Conservation (phyloP, 1,284 basidiomycete genomes). For the Ganoderma meredithae region DNA sequence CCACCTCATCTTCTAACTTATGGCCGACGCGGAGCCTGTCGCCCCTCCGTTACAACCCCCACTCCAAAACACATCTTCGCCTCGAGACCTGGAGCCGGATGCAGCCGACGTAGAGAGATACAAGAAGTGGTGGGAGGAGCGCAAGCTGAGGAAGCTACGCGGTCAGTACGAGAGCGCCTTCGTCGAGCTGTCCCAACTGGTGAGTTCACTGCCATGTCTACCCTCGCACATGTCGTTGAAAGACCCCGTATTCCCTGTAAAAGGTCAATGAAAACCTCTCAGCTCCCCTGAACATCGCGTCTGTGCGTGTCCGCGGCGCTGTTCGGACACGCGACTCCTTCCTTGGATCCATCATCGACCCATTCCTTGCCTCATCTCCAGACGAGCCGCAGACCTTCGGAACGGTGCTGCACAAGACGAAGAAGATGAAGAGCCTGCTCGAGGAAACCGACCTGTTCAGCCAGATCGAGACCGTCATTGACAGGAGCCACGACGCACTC, state of each 20-base stretch:
- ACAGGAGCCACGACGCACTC: slow-evolving; percentile 63
- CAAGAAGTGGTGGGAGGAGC: slow-evolving; percentile 72
- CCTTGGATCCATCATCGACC: slow-evolving; percentile 79
- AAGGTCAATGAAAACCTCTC: slow-evolving; percentile 74
- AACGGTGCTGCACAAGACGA: slow-evolving; percentile 72
- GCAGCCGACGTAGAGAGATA: slow-evolving; percentile 58
- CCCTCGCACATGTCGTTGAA: slow-evolving; percentile 4
- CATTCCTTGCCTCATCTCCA: slow-evolving; percentile 52
- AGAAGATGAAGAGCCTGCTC: slow-evolving; percentile 70
- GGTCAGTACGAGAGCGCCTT: slow-evolving; percentile 84
- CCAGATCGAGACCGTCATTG: slow-evolving; percentile 76
- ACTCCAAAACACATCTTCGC: slow-evolving; percentile 58
- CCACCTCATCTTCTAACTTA: slow-evolving; percentile 12
- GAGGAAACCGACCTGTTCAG: slow-evolving; percentile 80
- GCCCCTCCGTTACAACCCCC: slow-evolving; percentile 54
- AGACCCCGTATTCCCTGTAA: slow-evolving; percentile 2
- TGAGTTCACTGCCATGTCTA: slow-evolving; percentile 46
- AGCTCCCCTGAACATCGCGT: slow-evolving; percentile 67
- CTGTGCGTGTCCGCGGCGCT: slow-evolving; percentile 85
- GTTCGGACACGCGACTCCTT: slow-evolving; percentile 80
- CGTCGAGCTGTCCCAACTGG: slow-evolving; percentile 73
- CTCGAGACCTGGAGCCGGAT: slow-evolving; percentile 61
- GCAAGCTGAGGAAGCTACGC: slow-evolving; percentile 68
- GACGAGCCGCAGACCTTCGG: slow-evolving; percentile 56
- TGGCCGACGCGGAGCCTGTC: slow-evolving; percentile 38